Evolutionary conservation across 768 basidiomycete genomes (phyloP), one percentile per base, ranked within the genome.

Genomic region (Russula vinacea): DNA sequence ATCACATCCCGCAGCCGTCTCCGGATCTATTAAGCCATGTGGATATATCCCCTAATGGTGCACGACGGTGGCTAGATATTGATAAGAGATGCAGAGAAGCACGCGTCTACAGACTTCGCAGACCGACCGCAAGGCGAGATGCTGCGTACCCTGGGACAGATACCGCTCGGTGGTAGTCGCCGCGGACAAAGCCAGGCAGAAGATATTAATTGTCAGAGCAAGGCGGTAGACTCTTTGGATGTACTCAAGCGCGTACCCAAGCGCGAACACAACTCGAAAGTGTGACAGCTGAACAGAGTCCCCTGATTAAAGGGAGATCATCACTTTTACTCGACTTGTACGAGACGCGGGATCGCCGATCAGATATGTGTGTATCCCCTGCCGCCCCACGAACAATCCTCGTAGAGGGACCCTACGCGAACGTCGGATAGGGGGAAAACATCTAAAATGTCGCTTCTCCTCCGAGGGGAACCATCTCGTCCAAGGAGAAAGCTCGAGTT

Each of bases 271-370:
- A n/a, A n/a, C n/a, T n/a, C n/a, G n/a, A n/a, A 66, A 83, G 42
- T 84, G 75, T 66, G 84, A 85, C 68, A 70, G 60, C 73, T 75
- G 65, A 83, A 54, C 35, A 49, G 64, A 51, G 39, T 64, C 67
- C 37, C 69, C 57, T 63, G 72, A 37, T 75, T 74, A 62, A 73
- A 72, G 45, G 75, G 77, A 59, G 81, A 83, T 65, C 79, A 74
- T 69, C 76, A 71, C 54, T 70, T 71, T 68, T 78, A 26, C 42
- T 79, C 77, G 62, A 80, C 19, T 19, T 67, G 66, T 33, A 75
- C 82, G 33, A 69, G 76, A 14, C 81, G 33, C 83, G 82, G 80
- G 84, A 84, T 69, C 80, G 77, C 71, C 76, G 83, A 35, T 80
- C 81, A 56, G 67, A 16, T 78, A 78, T 76, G 82, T 80, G 75